Evolutionary conservation across 371 early-diverging fungal genomes (phyloP).

Genomic region (Chytridium lagenaria): DNA sequence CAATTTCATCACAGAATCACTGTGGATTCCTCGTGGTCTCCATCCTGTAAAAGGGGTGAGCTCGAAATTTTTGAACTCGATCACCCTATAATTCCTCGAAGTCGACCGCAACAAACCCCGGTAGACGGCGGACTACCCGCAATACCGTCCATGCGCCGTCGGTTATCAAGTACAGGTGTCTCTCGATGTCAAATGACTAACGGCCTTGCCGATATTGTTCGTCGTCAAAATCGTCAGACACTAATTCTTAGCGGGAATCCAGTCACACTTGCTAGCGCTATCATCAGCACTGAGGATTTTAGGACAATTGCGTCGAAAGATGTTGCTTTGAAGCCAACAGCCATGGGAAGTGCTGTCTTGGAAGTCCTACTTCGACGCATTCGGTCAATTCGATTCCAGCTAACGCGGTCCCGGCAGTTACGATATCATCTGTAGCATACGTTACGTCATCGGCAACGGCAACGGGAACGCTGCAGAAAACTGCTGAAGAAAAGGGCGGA

Average conservation of each 20-base stretch:
- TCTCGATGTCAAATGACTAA: background rate
- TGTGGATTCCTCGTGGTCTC: background rate
- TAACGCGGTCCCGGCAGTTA: too few relatives aligned
- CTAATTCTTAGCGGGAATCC: background rate
- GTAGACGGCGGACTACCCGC: background rate
- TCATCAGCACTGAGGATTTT: too few relatives aligned
- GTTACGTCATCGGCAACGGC: too few relatives aligned
- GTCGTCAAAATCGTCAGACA: conserved; percentile 3
- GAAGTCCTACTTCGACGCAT: too few relatives aligned
- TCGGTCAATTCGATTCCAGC: too few relatives aligned
- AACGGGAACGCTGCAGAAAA: too few relatives aligned
- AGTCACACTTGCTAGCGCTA: too few relatives aligned
- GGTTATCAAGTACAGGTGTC: background rate
- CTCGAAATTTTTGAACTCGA: conserved; percentile 6
- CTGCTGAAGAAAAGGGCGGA: too few relatives aligned
- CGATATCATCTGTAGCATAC: too few relatives aligned
- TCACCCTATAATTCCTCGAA: background rate
- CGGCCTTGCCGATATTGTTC: background rate
- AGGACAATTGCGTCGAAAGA: too few relatives aligned
- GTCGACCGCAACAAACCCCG: background rate
- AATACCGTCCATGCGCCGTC: background rate
- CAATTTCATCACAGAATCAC: background rate
- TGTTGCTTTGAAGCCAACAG: too few relatives aligned
- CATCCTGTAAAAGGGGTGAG: conserved; percentile 21
- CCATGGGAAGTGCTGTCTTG: too few relatives aligned